Evolutionary conservation across 2,329 filamentous ascomycete species (phyloP).

Genomic region (Colletotrichum sublineola): DNA sequence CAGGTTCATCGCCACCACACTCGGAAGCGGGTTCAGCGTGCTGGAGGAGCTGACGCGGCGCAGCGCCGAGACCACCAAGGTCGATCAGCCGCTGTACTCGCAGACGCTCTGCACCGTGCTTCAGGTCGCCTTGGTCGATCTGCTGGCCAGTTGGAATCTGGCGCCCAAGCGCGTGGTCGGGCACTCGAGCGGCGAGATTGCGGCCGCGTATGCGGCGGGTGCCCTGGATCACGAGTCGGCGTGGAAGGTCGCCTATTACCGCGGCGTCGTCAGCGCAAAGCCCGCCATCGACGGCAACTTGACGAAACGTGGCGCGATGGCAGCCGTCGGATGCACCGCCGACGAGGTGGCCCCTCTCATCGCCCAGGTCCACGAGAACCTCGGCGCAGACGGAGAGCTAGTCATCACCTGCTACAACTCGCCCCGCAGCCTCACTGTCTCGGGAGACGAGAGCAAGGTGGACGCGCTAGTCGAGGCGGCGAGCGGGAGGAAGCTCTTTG

Average conservation of each 20-base stretch:
- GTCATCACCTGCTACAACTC: slow-evolving; percentile 61
- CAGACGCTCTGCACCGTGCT: slow-evolving; percentile 59
- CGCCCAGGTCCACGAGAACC: slow-evolving; percentile 30
- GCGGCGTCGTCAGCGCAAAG: slow-evolving; percentile 52
- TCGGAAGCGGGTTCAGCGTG: slow-evolving; percentile 51
- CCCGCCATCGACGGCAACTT: background rate
- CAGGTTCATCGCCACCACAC: slow-evolving; percentile 49
- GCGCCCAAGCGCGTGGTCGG: slow-evolving; percentile 49
- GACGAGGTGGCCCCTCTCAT: slow-evolving; percentile 47
- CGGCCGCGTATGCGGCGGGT: slow-evolving; percentile 58
- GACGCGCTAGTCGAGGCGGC: slow-evolving; percentile 54
- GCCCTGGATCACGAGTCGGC: slow-evolving; percentile 52
- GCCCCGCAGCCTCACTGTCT: slow-evolving; percentile 63
- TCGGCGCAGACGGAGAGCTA: slow-evolving; percentile 35
- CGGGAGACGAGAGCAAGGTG: slow-evolving; percentile 60
- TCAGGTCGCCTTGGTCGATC: slow-evolving; percentile 56
- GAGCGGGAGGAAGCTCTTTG: slow-evolving; percentile 45
- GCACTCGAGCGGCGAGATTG: slow-evolving; percentile 55
- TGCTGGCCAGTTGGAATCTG: slow-evolving; percentile 49
- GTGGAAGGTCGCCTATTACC: slow-evolving; percentile 60
- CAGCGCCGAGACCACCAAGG: slow-evolving; percentile 40
- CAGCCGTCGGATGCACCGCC: slow-evolving; percentile 5
- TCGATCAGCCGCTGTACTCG: slow-evolving; percentile 32
- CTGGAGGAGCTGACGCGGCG: slow-evolving; percentile 50
- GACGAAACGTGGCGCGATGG: background rate